Base-by-base conservation (phyloP, 2,329 filamentous ascomycete genomes). In the Fusarium hostae region DNA sequence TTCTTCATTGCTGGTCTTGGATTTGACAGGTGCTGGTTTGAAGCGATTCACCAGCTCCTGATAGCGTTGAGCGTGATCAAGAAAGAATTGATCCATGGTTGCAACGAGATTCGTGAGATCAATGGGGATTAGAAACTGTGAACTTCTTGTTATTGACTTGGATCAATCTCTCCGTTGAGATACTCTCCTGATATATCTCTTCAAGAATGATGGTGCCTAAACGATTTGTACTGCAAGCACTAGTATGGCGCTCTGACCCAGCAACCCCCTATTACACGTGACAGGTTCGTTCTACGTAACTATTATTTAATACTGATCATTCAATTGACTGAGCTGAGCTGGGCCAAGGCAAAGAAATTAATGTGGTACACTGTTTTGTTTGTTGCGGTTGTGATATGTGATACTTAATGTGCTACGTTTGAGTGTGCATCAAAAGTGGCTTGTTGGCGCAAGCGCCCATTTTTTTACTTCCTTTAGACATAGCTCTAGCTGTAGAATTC, bases 41-140 rank as follows among this genome's bases (percentile, higher is more conserved):
- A 77, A 78, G 5, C 60, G 63, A 3, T 68, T 50, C 28, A 82
- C 77, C 16, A 82, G 74, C 7, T 43, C 60, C 6, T 73, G 65
- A 60, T 78, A 82, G 43, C 75, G 75, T 16, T 73, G 71, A 26
- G 74, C 72, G 48, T 82, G 74, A 20, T 80, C 76, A 13, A 81
- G 58, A 45, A 79, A 56, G 54, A 78, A 82, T 58, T 80, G 72
- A 37, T 82, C 80, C 80, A 80, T 81, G n/a, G 12, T 41, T 67
- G 22, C 6, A 26, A 15, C 6, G 4, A 45, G n/a, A 20, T 5
- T 24, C 22, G 0, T 12, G 26, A 28, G 2, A 28, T 7, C 4
- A 9, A 18, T 9, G 10, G 20, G 7, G 11, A 8, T 16, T 13
- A 45, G 13, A 5, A 28, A 6, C 2, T 6, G 5, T 15, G 18